Conservation (phyloP, 176 grass and related monocot species). For the Miscanthus lutarioriparius region DNA sequence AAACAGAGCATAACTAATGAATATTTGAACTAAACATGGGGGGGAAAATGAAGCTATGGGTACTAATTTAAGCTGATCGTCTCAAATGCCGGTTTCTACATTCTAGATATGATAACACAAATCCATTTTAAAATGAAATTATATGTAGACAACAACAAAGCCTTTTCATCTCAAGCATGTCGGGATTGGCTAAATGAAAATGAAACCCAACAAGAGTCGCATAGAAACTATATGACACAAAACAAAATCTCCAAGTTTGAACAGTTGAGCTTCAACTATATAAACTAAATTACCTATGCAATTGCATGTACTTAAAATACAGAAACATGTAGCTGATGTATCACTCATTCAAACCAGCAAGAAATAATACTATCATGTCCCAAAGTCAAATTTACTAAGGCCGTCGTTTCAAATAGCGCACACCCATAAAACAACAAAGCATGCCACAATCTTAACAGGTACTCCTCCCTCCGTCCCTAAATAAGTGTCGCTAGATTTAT, state of each 20-base stretch:
- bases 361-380: background rate
- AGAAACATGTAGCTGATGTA: background rate
- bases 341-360: background rate
- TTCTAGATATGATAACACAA: conserved; percentile 28
- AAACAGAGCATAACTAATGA: background rate
- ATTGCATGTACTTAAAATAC: background rate
- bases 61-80: background rate
- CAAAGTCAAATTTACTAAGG: background rate
- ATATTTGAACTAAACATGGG: background rate
- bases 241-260: background rate
- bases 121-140: background rate
- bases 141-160: background rate
- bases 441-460: background rate
- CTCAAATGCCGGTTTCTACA: background rate
- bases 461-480: background rate
- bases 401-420: background rate
- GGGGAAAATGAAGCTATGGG: background rate
- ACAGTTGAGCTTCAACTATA: background rate
- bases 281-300: conserved; percentile 4
- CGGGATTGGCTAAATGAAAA: background rate
- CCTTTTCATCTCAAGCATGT: background rate
- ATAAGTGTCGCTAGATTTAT: no score
- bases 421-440: background rate
- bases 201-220: background rate
- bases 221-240: background rate